Conservation (phyloP, 1,139 yeast genomes). For the Lodderomyces pseudojiufengensis region DNA sequence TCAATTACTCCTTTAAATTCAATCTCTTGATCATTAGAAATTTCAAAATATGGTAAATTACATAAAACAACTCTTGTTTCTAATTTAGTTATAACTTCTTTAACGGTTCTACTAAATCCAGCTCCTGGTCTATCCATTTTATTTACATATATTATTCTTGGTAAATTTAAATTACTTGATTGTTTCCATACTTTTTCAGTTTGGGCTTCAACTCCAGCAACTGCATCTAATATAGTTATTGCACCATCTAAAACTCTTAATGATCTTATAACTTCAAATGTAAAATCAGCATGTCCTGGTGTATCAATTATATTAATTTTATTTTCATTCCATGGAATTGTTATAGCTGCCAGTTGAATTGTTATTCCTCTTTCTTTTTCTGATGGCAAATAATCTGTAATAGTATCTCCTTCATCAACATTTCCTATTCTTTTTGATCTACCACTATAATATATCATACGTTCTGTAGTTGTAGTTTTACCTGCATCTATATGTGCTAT, state of each 20-base stretch:
- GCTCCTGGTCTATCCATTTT: conserved; percentile 98
- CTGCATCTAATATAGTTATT: conserved; percentile 88
- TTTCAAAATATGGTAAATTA: conserved; percentile 70
- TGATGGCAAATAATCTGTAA: conserved; percentile 86
- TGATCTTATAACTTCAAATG: conserved; percentile 89
- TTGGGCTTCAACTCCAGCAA: conserved; percentile 98
- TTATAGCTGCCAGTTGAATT: conserved; percentile 93
- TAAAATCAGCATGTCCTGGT: conserved; percentile 98
- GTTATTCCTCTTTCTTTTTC: conserved; percentile 95
- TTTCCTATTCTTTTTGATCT: conserved; percentile 78
- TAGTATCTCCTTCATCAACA: conserved; percentile 96
- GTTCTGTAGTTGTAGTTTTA: conserved; percentile 83
- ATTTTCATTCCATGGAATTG: conserved; percentile 79
- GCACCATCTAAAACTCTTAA: conserved; percentile 91
- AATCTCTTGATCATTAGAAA: conserved; percentile 35
- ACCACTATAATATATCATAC: conserved; percentile 89
- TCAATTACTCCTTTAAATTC: conserved; percentile 80
- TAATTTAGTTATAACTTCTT: conserved; percentile 76
- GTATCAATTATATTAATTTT: conserved; percentile 89
- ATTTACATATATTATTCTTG: conserved; percentile 76
- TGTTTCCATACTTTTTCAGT: conserved; percentile 97
- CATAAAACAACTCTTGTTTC: conserved; percentile 71
- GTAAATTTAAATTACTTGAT: conserved; percentile 63
- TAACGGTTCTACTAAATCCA: conserved; percentile 85
- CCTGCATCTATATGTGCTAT: conserved; percentile 92